These are phyloP conservation scores for Phytophthora pluvialis DNA, from an alignment of 352 stramenopile species.

Conservation along the genomic window DNA sequence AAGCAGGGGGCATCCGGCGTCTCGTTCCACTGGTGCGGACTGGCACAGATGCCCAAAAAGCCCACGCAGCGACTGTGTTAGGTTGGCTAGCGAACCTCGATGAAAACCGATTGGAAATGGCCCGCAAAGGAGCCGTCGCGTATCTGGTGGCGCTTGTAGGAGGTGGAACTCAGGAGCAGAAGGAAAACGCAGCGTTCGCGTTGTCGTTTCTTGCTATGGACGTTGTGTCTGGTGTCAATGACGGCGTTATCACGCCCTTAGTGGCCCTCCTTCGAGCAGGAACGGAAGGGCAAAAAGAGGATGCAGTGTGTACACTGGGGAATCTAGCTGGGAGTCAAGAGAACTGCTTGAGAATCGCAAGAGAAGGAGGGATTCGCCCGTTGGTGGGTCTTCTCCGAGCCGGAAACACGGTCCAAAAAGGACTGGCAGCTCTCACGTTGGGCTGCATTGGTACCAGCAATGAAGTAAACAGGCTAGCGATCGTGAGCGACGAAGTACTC, in stretches of 20 bases:
- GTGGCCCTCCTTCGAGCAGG: constrained; percentile 11
- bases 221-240: not conserved
- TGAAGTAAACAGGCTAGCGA: constrained; percentile 1
- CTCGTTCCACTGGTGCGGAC: not conserved
- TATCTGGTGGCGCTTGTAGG: not conserved
- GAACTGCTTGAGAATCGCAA: constrained; percentile 15
- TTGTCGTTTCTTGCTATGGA: constrained; percentile 8
- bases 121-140: not conserved
- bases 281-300: not conserved
- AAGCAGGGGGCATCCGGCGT: not conserved
- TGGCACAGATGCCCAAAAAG: constrained; percentile 2
- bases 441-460: constrained; percentile 16
- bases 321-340: constrained; percentile 10
- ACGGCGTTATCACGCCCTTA: not conserved
- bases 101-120: not conserved
- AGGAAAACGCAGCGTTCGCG: not conserved
- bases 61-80: not conserved
- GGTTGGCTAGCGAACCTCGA: not conserved
- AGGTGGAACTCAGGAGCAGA: constrained; percentile 8
- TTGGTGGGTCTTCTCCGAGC: constrained; percentile 14
- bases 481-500: constrained; percentile 3
- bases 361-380: constrained; percentile 14
- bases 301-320: constrained; percentile 12
- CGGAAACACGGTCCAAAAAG: constrained; percentile 8
- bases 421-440: constrained; percentile 14